Evolutionary conservation across 2,329 filamentous ascomycete species (phyloP).

Genomic region (Botrytis squamosa): DNA sequence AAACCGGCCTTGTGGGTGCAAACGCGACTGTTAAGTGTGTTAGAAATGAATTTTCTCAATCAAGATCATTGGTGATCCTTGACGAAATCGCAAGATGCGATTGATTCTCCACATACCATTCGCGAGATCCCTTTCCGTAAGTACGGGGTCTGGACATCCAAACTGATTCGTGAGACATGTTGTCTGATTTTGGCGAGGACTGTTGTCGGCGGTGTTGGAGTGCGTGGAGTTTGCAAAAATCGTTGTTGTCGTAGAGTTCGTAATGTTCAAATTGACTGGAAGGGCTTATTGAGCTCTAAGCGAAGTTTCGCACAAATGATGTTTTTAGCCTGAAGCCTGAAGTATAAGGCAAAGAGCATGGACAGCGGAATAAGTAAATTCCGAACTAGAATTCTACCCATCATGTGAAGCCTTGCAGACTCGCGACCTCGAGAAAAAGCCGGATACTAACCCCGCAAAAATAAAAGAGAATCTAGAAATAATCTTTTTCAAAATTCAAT

Average conservation of each 20-base stretch:
- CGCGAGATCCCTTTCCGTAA: slow-evolving; percentile 95
- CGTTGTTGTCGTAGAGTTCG: slow-evolving; percentile 17
- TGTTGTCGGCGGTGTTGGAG: slow-evolving; percentile 22
- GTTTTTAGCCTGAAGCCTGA: not conserved
- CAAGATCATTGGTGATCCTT: not conserved
- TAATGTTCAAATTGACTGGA: slow-evolving; percentile 2
- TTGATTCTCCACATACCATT: slow-evolving; percentile 66
- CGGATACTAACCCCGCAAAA: no score
- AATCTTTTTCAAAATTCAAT: no score
- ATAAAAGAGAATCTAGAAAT: no score
- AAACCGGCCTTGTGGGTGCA: slow-evolving; percentile 97
- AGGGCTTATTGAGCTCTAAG: slow-evolving; percentile 19
- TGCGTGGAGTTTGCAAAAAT: slow-evolving; percentile 17
- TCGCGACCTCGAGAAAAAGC: no score
- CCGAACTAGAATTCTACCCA: not conserved
- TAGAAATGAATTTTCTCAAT: slow-evolving; percentile 21
- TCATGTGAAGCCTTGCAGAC: not conserved
- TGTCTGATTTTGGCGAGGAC: slow-evolving; percentile 40
- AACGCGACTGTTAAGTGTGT: slow-evolving; percentile 58
- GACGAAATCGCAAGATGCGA: slow-evolving; percentile 1
- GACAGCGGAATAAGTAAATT: not conserved
- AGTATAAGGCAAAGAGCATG: fast-evolving
- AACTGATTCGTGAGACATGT: slow-evolving; percentile 90
- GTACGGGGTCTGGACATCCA: slow-evolving; percentile 98
- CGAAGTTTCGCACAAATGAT: slow-evolving; percentile 19